Evolutionary conservation across 2,329 filamentous ascomycete genomes (phyloP), one percentile per base, ranked within the genome.

Genomic region (Hypoxylon sp.): DNA sequence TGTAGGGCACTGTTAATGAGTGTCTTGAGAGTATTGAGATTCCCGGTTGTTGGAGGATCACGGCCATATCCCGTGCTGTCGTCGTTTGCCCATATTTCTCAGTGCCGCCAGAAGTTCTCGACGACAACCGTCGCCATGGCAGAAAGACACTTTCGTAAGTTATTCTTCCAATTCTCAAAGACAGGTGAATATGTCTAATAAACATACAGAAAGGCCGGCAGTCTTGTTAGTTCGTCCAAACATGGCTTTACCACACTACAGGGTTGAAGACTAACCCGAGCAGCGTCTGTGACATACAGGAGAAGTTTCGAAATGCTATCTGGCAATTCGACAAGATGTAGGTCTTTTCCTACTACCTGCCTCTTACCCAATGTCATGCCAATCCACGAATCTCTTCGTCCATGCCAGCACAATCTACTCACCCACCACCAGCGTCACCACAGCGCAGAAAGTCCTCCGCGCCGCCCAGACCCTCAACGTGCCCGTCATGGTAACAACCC

Each of bases 241-340:
- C 15, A 43, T 37, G 24, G 17, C 19, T 8, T 3, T 53, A 0
- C 3, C 22, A 17, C 8, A n/a, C 24, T 17, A 28, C 15, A 34
- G 13, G 30, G 11, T 26, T 30, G 43, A 39, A 26, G 44, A 53
- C 67, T 73, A 55, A 73, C 61, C 10, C n/a, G 15, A 34, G 24
- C 57, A 97, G 94, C 73, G 87, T 98, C 75, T 98, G 94, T 81
- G 94, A 98, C 75, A 84, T 98, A 67, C 94, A 98, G 80, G 94
- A 97, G 71, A 96, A 93, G 78, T 98, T 98, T 80, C 87, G 92
- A 64, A 82, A 83, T 7, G 90, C 89, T 58, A 97, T 98, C 72
- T 87, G 90, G 79, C 89, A 96, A 75, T 97, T 94, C 75, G 87
- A 92, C 67, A 93, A 91, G 76, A 85, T 97, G 89, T 92, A 82